Conservation (phyloP, 352 stramenopile species). For the Globisporangium megalacanthum region DNA sequence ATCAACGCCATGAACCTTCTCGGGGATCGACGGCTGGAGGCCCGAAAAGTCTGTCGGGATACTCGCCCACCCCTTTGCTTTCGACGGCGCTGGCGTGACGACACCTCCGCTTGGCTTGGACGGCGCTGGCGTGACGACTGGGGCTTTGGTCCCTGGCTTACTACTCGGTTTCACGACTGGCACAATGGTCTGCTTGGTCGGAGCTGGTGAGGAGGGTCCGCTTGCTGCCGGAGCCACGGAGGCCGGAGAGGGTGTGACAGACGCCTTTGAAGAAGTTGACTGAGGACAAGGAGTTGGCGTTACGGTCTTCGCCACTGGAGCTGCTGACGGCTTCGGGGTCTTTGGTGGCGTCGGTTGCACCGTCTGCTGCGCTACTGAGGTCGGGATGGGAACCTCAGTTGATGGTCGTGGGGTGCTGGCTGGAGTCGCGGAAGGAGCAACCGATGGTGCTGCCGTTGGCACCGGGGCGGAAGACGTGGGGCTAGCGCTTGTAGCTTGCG, state of each 20-base stretch:
- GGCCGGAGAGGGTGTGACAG: background rate
- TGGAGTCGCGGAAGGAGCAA: background rate
- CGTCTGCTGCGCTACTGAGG: background rate
- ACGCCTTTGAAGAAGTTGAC: background rate
- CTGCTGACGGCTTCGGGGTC: background rate
- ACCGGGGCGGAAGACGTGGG: background rate
- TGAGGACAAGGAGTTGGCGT: too few relatives aligned
- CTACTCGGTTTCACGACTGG: background rate
- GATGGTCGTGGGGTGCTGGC: background rate
- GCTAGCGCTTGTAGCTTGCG: background rate
- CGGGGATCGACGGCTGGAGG: constrained; percentile 7
- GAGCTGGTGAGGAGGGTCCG: background rate
- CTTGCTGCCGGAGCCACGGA: constrained; percentile 2
- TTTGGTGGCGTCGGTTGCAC: background rate
- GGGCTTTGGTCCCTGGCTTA: too few relatives aligned
- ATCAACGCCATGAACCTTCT: constrained; percentile 16
- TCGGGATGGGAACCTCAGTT: background rate
- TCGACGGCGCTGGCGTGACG: constrained; percentile 12
- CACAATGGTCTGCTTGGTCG: constrained; percentile 2
- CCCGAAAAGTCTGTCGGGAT: constrained; percentile 11
- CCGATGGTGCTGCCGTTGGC: background rate
- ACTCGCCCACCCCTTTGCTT: constrained; percentile 1
- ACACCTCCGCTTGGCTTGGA: background rate
- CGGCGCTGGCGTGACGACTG: background rate
- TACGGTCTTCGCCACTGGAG: too few relatives aligned